Evolutionary conservation across 202 grass and related monocot species (phyloP).

Genomic region (Zoysia matrella): DNA sequence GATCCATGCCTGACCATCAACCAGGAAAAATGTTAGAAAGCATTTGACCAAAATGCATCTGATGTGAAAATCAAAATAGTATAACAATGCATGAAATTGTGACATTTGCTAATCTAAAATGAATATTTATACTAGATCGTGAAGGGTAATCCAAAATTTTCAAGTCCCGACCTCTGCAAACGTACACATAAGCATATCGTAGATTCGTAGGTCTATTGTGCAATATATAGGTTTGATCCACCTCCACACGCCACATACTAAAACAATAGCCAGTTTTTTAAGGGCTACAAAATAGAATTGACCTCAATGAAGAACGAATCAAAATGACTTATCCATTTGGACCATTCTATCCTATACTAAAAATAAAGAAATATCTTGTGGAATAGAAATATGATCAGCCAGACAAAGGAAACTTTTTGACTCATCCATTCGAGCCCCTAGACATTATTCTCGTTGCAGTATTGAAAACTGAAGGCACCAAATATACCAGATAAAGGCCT

Average conservation of each 20-base stretch:
- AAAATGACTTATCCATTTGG: neutral
- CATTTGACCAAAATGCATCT: constrained; percentile 14
- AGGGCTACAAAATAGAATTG: constrained; percentile 22
- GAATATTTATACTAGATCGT: constrained; percentile 10
- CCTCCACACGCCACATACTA: constrained; percentile 16
- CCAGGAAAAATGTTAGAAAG: constrained; percentile 35
- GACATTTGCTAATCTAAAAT: constrained; percentile 27
- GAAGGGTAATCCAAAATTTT: neutral
- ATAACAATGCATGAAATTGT: neutral
- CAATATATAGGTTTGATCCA: neutral
- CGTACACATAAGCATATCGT: neutral
- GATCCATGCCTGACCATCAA: constrained; percentile 69
- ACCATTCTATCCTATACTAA: too few relatives aligned
- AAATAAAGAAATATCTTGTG: too few relatives aligned
- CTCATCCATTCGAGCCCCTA: constrained; percentile 5
- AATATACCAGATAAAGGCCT: neutral
- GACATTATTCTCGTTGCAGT: neutral
- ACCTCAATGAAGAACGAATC: neutral
- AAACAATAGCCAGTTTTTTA: neutral
- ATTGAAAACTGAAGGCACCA: constrained; percentile 5
- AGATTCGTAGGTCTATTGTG: neutral
- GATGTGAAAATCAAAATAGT: constrained; percentile 17
- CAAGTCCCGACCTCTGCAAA: too few relatives aligned
- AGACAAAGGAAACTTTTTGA: neutral
- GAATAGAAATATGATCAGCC: too few relatives aligned